Evolutionary conservation across 768 basidiomycete genomes (phyloP).

Genomic region (Rhizopogon roseolus): DNA sequence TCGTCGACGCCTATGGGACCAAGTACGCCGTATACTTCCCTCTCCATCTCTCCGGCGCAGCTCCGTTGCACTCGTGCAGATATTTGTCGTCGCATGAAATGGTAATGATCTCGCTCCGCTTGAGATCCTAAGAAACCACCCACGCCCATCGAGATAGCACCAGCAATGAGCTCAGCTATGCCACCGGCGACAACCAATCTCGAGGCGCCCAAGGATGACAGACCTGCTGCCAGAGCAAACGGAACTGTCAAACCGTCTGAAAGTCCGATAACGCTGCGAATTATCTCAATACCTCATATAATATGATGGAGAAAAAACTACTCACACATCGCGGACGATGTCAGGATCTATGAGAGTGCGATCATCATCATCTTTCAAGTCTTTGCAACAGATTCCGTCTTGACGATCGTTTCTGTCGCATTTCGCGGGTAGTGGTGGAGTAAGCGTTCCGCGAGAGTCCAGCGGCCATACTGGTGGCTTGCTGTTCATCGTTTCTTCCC

Average conservation of each 20-base stretch:
- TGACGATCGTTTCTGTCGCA: conserved; percentile 51
- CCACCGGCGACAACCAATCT: conserved; percentile 92
- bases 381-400: conserved; percentile 82
- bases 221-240: conserved; percentile 85
- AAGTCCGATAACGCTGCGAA: conserved; percentile 72
- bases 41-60: conserved; percentile 94
- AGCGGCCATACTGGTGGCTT: conserved; percentile 68
- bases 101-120: conserved; percentile 93
- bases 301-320: not conserved
- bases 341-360: conserved; percentile 84
- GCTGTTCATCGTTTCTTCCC: conserved; percentile 4
- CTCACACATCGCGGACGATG: conserved; percentile 81
- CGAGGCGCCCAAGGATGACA: conserved; percentile 85
- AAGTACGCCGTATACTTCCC: conserved; percentile 86
- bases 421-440: conserved; percentile 47
- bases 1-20: conserved; percentile 89
- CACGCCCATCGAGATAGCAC: conserved; percentile 97
- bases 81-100: conserved; percentile 71
- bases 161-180: conserved; percentile 92
- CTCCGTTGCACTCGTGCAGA: conserved; percentile 77
- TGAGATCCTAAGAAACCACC: conserved; percentile 97
- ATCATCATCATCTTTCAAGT: conserved; percentile 76
- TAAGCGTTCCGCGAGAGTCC: conserved; percentile 32
- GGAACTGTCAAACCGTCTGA: conserved; percentile 90
- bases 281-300: conserved; percentile 1